These are phyloP conservation scores for Rhodotorula graminis DNA, from an alignment of 768 basidiomycete genomes.

Conservation along the genomic window DNA sequence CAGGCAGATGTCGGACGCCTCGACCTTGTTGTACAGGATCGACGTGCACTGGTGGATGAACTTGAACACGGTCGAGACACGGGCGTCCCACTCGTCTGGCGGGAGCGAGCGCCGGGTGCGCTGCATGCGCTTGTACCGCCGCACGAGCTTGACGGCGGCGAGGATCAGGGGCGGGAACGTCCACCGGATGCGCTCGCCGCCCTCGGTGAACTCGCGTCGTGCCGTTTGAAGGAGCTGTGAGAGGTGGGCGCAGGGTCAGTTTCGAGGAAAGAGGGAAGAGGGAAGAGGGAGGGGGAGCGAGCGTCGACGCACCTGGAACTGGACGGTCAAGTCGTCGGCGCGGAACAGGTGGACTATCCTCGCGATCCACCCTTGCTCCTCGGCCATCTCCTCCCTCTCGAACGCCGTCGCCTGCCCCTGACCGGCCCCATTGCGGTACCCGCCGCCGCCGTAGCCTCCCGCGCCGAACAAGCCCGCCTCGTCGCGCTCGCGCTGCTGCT, in stretches of 20 bases:
- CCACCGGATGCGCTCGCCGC: conserved; percentile 90
- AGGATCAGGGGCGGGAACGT: conserved; percentile 96
- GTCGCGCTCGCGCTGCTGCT: conserved; percentile 45
- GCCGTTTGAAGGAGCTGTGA: conserved; percentile 81
- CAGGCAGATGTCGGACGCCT: conserved; percentile 78
- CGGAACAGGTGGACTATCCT: conserved; percentile 95
- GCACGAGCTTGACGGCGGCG: conserved; percentile 82
- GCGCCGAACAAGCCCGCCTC: conserved; percentile 47
- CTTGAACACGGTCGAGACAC: conserved; percentile 82
- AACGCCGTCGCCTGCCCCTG: conserved; percentile 49
- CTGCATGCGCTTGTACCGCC: conserved; percentile 57
- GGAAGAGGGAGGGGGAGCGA: background rate
- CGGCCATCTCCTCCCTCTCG: conserved; percentile 86
- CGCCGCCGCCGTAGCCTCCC: conserved; percentile 39
- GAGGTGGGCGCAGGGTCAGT: background rate
- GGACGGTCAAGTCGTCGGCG: conserved; percentile 75
- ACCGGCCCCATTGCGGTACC: conserved; percentile 50
- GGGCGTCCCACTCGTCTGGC: conserved; percentile 67
- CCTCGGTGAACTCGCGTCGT: conserved; percentile 72
- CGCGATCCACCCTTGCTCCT: conserved; percentile 98
- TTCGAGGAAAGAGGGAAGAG: background rate
- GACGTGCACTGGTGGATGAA: conserved; percentile 88
- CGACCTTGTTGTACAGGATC: conserved; percentile 86
- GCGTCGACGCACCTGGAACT: conserved; percentile 87
- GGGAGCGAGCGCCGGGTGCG: conserved; percentile 7